These are phyloP conservation scores for Rubia tinctorum DNA, from an alignment of 305 asterid genomes.

Conservation along the genomic window DNA sequence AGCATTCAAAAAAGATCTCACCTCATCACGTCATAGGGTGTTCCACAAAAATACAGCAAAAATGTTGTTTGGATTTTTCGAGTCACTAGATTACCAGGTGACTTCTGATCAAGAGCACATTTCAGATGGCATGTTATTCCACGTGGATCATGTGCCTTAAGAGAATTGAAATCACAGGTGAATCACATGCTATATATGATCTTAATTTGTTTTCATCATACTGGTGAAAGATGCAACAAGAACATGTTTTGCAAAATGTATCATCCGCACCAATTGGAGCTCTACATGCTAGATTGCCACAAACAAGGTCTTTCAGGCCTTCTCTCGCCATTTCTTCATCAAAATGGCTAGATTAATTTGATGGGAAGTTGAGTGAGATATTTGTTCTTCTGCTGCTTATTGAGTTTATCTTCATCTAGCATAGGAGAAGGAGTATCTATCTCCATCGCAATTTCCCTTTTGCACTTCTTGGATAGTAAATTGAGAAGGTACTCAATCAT, in stretches of 20 bases:
- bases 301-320: slow-evolving; percentile 28
- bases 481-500: slow-evolving; percentile 66
- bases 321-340: slow-evolving; percentile 22
- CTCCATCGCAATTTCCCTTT: slow-evolving; percentile 26
- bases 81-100: slow-evolving; percentile 43
- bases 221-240: slow-evolving; percentile 73
- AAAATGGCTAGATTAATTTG: slow-evolving; percentile 35
- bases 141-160: slow-evolving; percentile 56
- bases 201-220: slow-evolving; percentile 94
- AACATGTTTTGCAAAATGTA: slow-evolving; percentile 74
- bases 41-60: slow-evolving; percentile 40
- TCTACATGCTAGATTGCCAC: slow-evolving; percentile 77
- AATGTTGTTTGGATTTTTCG: slow-evolving; percentile 32
- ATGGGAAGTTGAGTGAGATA: slow-evolving; percentile 13
- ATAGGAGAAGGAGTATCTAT: slow-evolving; percentile 27
- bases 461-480: slow-evolving; percentile 44
- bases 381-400: slow-evolving; percentile 56
- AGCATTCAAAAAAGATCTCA: slow-evolving; percentile 14
- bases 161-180: slow-evolving; percentile 63
- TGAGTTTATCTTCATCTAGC: slow-evolving; percentile 39
- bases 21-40: slow-evolving; percentile 39
- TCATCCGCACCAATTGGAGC: slow-evolving; percentile 50
- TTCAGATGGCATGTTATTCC: slow-evolving; percentile 88
- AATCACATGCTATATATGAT: slow-evolving; percentile 88
- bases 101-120: slow-evolving; percentile 65